Conservation (phyloP, 2,329 filamentous ascomycete species). For the Pseudogymnoascus sp. region DNA sequence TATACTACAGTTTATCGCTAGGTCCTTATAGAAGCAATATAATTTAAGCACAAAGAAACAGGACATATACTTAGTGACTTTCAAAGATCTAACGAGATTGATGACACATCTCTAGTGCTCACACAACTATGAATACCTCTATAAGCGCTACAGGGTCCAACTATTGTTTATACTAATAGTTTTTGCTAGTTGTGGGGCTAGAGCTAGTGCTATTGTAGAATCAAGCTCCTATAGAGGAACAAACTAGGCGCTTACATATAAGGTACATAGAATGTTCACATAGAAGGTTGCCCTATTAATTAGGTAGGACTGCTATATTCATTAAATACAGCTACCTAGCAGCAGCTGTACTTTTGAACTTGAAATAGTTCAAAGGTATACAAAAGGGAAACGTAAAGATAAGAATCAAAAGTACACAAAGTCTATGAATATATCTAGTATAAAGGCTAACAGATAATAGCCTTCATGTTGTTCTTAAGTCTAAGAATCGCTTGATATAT, state of each 20-base stretch:
- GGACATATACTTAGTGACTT: not conserved
- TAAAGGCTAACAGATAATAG: too few species aligned
- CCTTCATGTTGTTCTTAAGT: not conserved
- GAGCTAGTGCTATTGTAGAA: not conserved
- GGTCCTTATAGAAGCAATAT: not conserved
- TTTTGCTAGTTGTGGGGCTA: not conserved
- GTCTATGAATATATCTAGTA: too few species aligned
- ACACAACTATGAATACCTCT: not conserved
- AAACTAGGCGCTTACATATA: not conserved
- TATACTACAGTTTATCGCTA: not conserved
- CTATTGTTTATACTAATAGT: not conserved
- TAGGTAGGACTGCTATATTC: too few species aligned
- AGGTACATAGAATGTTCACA: not conserved
- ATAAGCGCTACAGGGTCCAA: not conserved
- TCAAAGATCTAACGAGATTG: not conserved
- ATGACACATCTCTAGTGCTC: not conserved
- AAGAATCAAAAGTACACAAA: too few species aligned
- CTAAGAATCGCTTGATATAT: not conserved
- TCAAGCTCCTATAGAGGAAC: conserved; percentile 4
- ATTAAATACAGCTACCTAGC: too few species aligned
- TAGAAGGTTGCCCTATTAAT: not conserved
- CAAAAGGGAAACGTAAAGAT: too few species aligned
- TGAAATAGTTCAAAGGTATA: not conserved
- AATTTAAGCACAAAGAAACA: not conserved
- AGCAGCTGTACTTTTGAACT: not conserved